Evolutionary conservation across 2,329 filamentous ascomycete genomes (phyloP).

Genomic region (Akanthomyces uredinophilus): DNA sequence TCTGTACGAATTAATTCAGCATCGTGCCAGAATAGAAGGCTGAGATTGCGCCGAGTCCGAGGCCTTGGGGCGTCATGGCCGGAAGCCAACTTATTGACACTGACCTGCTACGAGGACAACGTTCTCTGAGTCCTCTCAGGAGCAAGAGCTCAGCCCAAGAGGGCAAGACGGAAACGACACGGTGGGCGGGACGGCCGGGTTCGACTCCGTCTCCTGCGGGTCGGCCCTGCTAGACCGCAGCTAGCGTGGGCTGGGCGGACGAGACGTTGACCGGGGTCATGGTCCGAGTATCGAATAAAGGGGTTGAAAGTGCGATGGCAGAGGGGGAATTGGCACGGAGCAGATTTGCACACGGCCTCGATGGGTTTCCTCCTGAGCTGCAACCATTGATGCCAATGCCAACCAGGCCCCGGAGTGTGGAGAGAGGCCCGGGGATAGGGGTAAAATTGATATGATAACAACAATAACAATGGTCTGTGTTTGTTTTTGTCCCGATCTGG

Average conservation of each 20-base stretch:
- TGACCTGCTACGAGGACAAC: not conserved
- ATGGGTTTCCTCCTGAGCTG: not conserved
- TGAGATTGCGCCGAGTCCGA: not conserved
- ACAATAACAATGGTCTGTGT: constrained; percentile 4
- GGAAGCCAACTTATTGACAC: not conserved
- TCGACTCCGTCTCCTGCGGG: constrained; percentile 11
- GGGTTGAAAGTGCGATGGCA: not conserved
- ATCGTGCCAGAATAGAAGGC: not conserved
- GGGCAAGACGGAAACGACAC: constrained; percentile 7
- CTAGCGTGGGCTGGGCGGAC: not conserved
- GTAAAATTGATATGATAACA: constrained; percentile 1
- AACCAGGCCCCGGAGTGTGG: constrained; percentile 4
- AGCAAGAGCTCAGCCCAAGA: constrained; percentile 1
- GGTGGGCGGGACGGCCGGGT: constrained; percentile 8
- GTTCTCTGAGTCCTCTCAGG: constrained; percentile 2
- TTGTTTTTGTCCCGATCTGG: constrained; percentile 14
- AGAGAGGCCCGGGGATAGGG: constrained; percentile 12
- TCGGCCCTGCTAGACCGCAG: constrained; percentile 1
- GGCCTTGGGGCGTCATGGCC: not conserved
- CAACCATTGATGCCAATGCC: constrained; percentile 1
- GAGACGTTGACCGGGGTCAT: not conserved
- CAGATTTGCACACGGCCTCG: not conserved
- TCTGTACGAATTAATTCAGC: no score
- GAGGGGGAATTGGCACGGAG: not conserved
- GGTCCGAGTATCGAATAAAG: constrained; percentile 3